phyloP scores from a whole-genome alignment of 345 rosid genomes.

The Excoecaria cochinchinensis region DNA sequence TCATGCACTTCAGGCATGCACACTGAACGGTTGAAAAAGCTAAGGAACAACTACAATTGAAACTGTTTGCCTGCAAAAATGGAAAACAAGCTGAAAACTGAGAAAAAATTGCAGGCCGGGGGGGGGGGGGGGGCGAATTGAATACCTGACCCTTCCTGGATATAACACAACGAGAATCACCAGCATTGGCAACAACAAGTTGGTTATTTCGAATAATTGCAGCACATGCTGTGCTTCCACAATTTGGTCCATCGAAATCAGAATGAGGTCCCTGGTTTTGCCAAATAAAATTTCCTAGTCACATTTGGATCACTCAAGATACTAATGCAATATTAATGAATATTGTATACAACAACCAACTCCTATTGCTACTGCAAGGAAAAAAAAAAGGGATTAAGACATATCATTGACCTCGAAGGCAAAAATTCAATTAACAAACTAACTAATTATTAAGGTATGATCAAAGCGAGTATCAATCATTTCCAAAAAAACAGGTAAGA shows the following conservation, averaged over 20 bases:
- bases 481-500: background rate
- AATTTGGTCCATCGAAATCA: constrained; percentile 82
- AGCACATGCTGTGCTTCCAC: constrained; percentile 89
- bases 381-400: background rate
- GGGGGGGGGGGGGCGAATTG: background rate
- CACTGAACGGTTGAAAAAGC: background rate
- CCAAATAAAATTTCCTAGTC: background rate
- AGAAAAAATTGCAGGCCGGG: background rate
- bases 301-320: constrained; percentile 3
- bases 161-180: constrained; percentile 92
- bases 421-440: background rate
- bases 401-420: background rate
- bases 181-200: constrained; percentile 89
- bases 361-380: background rate
- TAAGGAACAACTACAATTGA: background rate
- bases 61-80: background rate
- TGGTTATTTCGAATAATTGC: constrained; percentile 64
- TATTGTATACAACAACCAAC: background rate
- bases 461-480: background rate
- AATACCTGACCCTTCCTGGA: constrained; percentile 90
- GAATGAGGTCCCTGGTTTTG: constrained; percentile 83
- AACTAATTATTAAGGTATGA: background rate
- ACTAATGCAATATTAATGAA: background rate
- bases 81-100: constrained; percentile 1
- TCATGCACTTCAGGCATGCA: background rate